Evolutionary conservation across 2,329 filamentous ascomycete genomes (phyloP), one percentile per base, ranked within the genome.

Genomic region (Aspergillus pseudoterreus): DNA sequence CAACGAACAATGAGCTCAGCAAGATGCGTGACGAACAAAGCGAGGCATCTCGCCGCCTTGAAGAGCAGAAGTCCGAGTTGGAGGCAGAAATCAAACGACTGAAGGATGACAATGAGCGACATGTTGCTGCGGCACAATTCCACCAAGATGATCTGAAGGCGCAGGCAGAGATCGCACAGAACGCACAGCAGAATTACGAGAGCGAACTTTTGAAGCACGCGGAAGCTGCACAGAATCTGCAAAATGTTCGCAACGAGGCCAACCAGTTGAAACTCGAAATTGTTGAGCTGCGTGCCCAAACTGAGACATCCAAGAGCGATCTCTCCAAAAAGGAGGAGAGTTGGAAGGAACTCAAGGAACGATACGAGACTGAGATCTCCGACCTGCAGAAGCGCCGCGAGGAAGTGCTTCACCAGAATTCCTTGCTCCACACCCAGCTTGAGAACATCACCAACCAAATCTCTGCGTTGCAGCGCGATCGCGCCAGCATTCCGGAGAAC

Each of bases 131-230:
- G 45, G 85, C 90, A 30, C 85, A 89, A 58, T 90, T 88, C 66
- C 88, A 96, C 66, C 90, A 95, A 66, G 88, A 95, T 62, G 92
- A 97, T 63, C 82, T 97, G 39, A 92, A 94, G 55, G 86, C 90
- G 0, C 94, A 99, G 70, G 92, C 92, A 24, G 88, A 95, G 42
- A 97, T 99, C 63, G 91, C 94, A 2, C 86, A 90, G 48, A 88
- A 90, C 69, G 91, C 94, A 3, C 94, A 99, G 68, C 87, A 95
- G 66, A 92, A 94, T 60, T 99, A 99, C 66, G 95, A 99, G 70
- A 86, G 86, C 56, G 94, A 99, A 69, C 80, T 99, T 10, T 82
- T 96, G 63, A 96, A 94, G 75, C 94, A 99, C 71, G 92, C 92
- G 1, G 90, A 96, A 59, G 94, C 92, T n/a, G 90, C 92, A 11